Evolutionary conservation across 257 asterid genomes (phyloP), one percentile per base, ranked within the genome.

Genomic region (Asclepias syriaca): DNA sequence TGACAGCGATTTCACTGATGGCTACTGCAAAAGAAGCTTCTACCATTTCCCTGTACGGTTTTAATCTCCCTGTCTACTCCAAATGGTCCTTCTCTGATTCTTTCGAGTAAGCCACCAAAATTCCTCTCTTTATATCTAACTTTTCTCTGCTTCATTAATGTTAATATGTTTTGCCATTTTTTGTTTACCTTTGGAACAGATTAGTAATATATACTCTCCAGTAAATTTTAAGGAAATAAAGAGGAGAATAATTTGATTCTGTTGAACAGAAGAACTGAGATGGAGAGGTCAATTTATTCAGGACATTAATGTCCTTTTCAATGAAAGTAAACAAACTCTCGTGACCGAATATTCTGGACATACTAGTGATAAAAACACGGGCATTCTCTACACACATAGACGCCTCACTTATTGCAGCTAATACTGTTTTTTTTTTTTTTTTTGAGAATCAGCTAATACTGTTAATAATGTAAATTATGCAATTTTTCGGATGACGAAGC

Each of bases 71-170:
- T 40, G 59, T 90, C 59, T 72, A 70, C 85, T 90, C 98, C 85
- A 90, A 90, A 59, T 93, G 98, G 98, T 87, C 97, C 57, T 90
- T 88, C 74, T 81, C 98, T 22, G 85, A 86, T 63, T 88, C 98
- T 21, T 91, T 93, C 75, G 84, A 75, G 98, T 92, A 82, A 83
- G 83, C 66, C 15, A 24, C 1, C 2, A 11, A 49, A 6, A 24
- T 61, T 50, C 27, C 60, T 5, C 32, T 55, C 61, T 22, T 13
- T 22, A 40, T 65, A 5, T 71, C n/a, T 21, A n/a, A n/a, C 19
- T 65, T 60, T 60, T 66, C 65, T 5, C 51, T 43, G 1, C 7
- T 16, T 2, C 34, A 39, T 24, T 59, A 43, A 59, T 34, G n/a
- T 7, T 11, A 13, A 24, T 5, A 0, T 29, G 34, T 29, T 29